phyloP scores from a whole-genome alignment of 2,329 filamentous ascomycete genomes.

The Alternaria arborescens region DNA sequence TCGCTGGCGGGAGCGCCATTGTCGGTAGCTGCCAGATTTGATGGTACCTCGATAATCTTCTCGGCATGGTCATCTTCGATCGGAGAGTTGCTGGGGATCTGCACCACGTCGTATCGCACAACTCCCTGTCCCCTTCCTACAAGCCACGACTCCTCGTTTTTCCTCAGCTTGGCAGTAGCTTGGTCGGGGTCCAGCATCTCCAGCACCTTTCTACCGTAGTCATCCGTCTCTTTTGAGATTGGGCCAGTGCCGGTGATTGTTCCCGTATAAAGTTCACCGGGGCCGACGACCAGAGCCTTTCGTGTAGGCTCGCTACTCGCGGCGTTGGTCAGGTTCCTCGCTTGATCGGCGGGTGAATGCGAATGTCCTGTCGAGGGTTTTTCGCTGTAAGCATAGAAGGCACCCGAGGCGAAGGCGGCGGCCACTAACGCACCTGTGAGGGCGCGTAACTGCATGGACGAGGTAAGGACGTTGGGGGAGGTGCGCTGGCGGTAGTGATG shows the following conservation, averaged over 20 bases:
- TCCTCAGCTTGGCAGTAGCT: conserved; percentile 85
- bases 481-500: conserved; percentile 50
- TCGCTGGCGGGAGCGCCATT: conserved; percentile 71
- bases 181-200: conserved; percentile 98
- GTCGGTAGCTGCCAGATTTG: conserved; percentile 63
- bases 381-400: conserved; percentile 75
- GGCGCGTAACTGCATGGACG: conserved; percentile 79
- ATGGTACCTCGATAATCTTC: conserved; percentile 92
- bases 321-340: conserved; percentile 45
- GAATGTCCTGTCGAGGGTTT: conserved; percentile 33
- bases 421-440: conserved; percentile 73
- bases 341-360: conserved; percentile 36
- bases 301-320: conserved; percentile 61
- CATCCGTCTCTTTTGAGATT: conserved; percentile 86
- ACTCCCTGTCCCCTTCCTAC: conserved; percentile 91
- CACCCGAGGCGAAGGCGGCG: conserved; percentile 74
- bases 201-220: conserved; percentile 83
- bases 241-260: conserved; percentile 86
- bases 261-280: conserved; percentile 88
- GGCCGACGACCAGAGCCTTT: conserved; percentile 83
- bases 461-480: conserved; percentile 62
- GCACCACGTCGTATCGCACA: conserved; percentile 91
- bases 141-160: conserved; percentile 89
- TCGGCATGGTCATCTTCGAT: conserved; percentile 99
- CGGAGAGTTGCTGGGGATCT: conserved; percentile 93